Evolutionary conservation across 768 basidiomycete species (phyloP), one percentile per base, ranked within the genome.

Genomic region (Naganishia vaughanmartiniae): DNA sequence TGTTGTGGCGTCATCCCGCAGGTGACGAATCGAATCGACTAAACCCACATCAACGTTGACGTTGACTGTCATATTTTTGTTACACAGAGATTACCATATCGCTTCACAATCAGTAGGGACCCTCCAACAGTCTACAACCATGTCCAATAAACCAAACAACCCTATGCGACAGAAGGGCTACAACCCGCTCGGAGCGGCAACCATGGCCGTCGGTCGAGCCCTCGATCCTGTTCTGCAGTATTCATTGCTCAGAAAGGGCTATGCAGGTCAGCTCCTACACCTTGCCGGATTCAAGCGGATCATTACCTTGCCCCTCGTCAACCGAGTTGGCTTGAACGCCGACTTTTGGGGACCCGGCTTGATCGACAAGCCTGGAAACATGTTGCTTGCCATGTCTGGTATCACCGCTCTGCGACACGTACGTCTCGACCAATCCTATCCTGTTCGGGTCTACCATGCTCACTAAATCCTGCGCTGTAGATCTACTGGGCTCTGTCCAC

Each of bases 401-500:
- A 39, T 75, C 34, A 71, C 72, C 34, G 66, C 65, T 24, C 55
- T 74, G 34, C 57, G 73, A 33, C 75, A 74, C 46, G 75, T 76
- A 68, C 24, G 74, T 55, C 53, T 39, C 26, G 30, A 26, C 15
- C 11, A 28, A 33, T 30, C 26, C 12, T 26, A 26, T 21, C 39
- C 14, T 19, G 11, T 46, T 53, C 42, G 2, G 5, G 2, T 42
- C 2, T 7, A 36, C 19, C 30, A 28, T 17, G 11, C 57, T 39
- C 57, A 48, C 10, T 26, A 3, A 15, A 17, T 26, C 30, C 42
- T 26, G 67, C 48, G 1, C n/a, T 30, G 21, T 67, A 76, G 74
- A 69, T 72, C 36, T 76, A 73, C 58, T 76, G 75, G 75, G 70
- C 74, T n/a, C 63, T 70, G 19, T 56, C 57, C 31, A 66, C 67